Evolutionary conservation across 202 grass and related monocot genomes (phyloP), one percentile per base, ranked within the genome.

Genomic region (Brachypodium distachyon): DNA sequence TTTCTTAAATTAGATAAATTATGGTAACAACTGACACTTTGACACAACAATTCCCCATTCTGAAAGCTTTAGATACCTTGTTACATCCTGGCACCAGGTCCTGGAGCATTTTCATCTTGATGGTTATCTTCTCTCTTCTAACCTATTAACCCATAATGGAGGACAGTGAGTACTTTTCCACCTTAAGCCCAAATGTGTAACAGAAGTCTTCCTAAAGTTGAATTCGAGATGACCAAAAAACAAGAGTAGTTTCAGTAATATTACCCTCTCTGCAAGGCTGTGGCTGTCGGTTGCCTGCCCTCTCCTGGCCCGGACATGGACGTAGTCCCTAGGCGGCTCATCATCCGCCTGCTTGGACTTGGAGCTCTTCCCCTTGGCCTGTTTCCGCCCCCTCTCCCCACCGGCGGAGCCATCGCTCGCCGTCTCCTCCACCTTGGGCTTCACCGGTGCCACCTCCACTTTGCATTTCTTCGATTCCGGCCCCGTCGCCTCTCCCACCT

Each of bases 41-140:
- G 5, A 39, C 1, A 14, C 1, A 46, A n/a, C 5, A 52, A 23
- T 40, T 33, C 5, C 22, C 16, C 31, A 9, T 16, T 48, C 44
- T 31, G 49, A 23, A 80, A 80, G 34, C 37, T 18, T 58, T 52
- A 38, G 29, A 60, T 89, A 97, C 95, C 95, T 97, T 97, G 73
- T 94, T 97, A 76, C 95, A 98, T 70, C 89, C 95, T 26, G 95
- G 95, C 61, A 98, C 95, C 22, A 98, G 81, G 81, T 98, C 95
- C 84, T 98, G 91, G 34, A 98, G 89, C 73, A 98, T 70, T 27
- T 98, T 94, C 95, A 98, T 98, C 73, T 87, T 86, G 64, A 94
- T 84, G 69, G 89, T 92, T 57, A 98, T 98, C 89, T 94, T 98
- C 68, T 98, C 95, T 92, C 95, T 98, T 79, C 95, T 90, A 80